Evolutionary conservation across 1,139 yeast genomes (phyloP), one percentile per base, ranked within the genome.

Genomic region (Yamadazyma sp.): DNA sequence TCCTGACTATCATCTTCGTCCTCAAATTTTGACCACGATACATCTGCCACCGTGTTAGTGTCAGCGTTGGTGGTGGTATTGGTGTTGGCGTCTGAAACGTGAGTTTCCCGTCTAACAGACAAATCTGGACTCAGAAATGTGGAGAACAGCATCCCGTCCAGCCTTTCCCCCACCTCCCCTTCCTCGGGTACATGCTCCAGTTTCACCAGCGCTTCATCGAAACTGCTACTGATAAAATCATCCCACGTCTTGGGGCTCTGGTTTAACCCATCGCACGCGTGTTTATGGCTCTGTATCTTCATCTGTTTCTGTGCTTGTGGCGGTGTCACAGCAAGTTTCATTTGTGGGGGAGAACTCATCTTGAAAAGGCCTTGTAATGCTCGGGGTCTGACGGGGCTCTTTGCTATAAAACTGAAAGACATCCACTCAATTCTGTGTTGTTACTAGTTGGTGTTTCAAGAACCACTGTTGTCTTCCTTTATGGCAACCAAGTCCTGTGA

Each of bases 361-460:
- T 29, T 23, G 26, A 31, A 11, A 25, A 23, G 29, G 24, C 15
- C 29, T 23, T 31, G 14, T 12, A 36, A 31, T 17, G 28, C 33
- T 31, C 15, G 10, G 24, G 22, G 10, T 36, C 32, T 36, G n/a
- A 36, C 34, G 10, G 38, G 38, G 26, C 34, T 36, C 16, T 25
- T 34, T 27, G 29, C 9, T 16, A 29, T 16, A 16, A 29, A 18
- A 16, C 32, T 29, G 23, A 17, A 29, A 29, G 32, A 29, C 32
- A 29, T 29, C 29, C 29, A 26, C 29, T 12, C 11, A 24, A 10
- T 12, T 26, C 15, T 26, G 12, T 26, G n/a, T 4, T 24, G 11
- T 24, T 24, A n/a, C n/a, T n/a, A n/a, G n/a, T 20, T 20, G 5
- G 8, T 20, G 22, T 20, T 20, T 20, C 22, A 8, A 6, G 22